A percentile compares a stretch with the other conserved stretches of the same genome.
Evolutionary conservation across 495 filamentous ascomycete genomes (phyloP).

Genomic region (Aspergillus coremiiformis): DNA sequence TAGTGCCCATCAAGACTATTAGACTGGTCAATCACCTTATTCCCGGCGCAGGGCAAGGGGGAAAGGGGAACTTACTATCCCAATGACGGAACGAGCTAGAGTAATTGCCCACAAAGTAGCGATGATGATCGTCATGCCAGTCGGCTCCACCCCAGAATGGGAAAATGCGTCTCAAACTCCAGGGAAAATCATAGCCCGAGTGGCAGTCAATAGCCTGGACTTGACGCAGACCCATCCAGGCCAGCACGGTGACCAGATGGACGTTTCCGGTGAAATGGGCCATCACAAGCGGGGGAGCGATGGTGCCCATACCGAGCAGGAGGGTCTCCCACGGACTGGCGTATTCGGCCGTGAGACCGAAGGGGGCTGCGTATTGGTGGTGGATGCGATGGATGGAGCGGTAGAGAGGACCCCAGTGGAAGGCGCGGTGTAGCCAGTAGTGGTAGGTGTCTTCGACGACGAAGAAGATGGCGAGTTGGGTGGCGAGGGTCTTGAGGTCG

Average conservation of each 20-base stretch:
- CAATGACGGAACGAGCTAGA: constrained; percentile 97
- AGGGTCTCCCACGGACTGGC: constrained; percentile 96
- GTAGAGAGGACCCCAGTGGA: constrained; percentile 97
- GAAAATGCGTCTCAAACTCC: constrained; percentile 88
- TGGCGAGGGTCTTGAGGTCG: constrained; percentile 66
- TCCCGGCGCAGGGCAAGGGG: not conserved
- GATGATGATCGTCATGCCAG: constrained; percentile 94
- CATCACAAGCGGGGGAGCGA: constrained; percentile 78
- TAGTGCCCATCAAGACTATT: constrained; percentile 18
- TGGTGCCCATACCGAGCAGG: constrained; percentile 81
- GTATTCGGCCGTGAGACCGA: constrained; percentile 93
- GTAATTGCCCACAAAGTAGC: constrained; percentile 96
- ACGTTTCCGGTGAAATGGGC: constrained; percentile 72
- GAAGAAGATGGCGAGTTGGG: constrained; percentile 91
- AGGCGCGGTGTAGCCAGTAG: constrained; percentile 89
- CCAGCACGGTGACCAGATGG: constrained; percentile 92
- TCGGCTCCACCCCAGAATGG: constrained; percentile 98
- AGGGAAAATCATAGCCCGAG: constrained; percentile 95
- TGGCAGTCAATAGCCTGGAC: constrained; percentile 98
- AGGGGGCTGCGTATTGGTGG: constrained; percentile 95
- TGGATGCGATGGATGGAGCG: constrained; percentile 95
- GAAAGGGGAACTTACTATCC: constrained; percentile 45
- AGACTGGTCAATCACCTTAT: not conserved
- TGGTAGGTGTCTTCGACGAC: constrained; percentile 96
- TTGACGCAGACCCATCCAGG: constrained; percentile 86